A percentile compares a stretch with the other conserved stretches of the same genome.
Conservation (phyloP, 257 asterid genomes). For the Scutellaria barbata region DNA sequence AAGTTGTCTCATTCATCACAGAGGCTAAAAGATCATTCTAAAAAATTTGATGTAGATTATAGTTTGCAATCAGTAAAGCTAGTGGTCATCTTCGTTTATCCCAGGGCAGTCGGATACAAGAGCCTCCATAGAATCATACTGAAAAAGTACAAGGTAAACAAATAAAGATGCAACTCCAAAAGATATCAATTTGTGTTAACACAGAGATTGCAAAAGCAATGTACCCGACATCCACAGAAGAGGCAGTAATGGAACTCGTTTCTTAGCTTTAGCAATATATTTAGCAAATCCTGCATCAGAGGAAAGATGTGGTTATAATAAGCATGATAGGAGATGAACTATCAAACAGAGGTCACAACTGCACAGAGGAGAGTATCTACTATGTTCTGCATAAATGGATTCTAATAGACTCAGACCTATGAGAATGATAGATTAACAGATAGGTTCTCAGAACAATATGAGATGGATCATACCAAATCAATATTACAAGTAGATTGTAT, state of each 20-base stretch:
- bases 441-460: neutral
- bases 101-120: slow-evolving; percentile 77
- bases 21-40: neutral
- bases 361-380: neutral
- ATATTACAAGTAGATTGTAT: neutral
- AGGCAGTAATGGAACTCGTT: slow-evolving; percentile 77
- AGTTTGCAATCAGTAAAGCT: slow-evolving; percentile 25
- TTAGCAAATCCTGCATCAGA: slow-evolving; percentile 73
- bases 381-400: neutral
- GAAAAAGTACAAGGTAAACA: slow-evolving; percentile 34
- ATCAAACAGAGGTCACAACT: neutral
- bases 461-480: slow-evolving; percentile 6
- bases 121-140: slow-evolving; percentile 77
- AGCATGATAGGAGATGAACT: neutral
- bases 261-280: slow-evolving; percentile 73
- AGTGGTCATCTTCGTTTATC: slow-evolving; percentile 83
- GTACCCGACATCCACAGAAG: slow-evolving; percentile 91
- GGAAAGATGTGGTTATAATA: slow-evolving; percentile 24
- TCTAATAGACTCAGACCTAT: neutral
- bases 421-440: no score
- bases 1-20: slow-evolving; percentile 19
- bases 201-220: neutral
- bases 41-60: neutral
- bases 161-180: slow-evolving; percentile 25
- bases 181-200: neutral